Base-by-base conservation (phyloP, 495 filamentous ascomycete species). In the Penicillium steckii region DNA sequence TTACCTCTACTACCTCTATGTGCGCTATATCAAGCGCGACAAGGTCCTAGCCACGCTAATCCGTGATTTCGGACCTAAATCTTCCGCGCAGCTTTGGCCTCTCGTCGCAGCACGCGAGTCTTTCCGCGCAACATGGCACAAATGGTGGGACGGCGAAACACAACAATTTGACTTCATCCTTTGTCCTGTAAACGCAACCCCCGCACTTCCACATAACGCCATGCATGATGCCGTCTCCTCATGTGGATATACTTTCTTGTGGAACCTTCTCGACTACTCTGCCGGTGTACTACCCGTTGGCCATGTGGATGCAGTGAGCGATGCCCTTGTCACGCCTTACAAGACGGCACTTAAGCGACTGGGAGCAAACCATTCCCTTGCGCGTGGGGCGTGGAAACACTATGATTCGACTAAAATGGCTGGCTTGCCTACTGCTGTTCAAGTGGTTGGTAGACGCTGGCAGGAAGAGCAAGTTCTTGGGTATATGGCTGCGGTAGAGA, bases 221-320 rank as follows among this genome's bases (percentile, higher is more conserved):
- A 96, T 96, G 90, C 82, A 82, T 55, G 81, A 90, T 52, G 90
- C 89, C 0, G 89, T 96, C 33, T 87, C 85, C 48, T 89, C 85
- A 33, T 98, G 94, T 60, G 92, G 91, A 3, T 97, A 98, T 66
- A 97, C 93, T 0, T 96, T 98, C 65, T 72, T 98, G 48, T 98
- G 93, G 77, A 98, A 97, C 61, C 50, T 97, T 77, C 78, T 97
- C 10, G 94, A 98, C 67, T 97, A 97, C 67, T 82, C 88, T 0
- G 80, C 82, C 15, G 93, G 94, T 33, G 85, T 97, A 22, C 55
- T 98, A 29, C 93, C 94, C 0, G 84, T 97, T 3, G 94, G 89
- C 1, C 87, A 89, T 26, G 94, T 97, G 8, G 86, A 95, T 59
- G 73, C 80, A 26, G 67, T 59, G 1, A 68, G 83, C 7, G 93